Base-by-base conservation (phyloP, 2,329 filamentous ascomycete genomes). In the Sporothrix sp. region DNA sequence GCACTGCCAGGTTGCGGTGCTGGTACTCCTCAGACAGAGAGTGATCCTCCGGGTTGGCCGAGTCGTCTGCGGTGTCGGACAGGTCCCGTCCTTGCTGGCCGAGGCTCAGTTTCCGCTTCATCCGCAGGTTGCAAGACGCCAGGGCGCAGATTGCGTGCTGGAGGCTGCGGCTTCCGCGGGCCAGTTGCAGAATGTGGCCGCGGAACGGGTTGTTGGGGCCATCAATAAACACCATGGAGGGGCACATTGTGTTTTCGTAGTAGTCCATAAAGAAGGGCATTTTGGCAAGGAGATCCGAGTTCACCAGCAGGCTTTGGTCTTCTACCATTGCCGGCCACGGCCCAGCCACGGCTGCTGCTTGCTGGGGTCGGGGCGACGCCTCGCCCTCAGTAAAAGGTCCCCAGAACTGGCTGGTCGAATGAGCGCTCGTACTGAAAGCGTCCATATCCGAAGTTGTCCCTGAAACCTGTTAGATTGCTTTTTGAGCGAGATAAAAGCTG, bases 201-300 rank as follows among this genome's bases (percentile, higher is more conserved):
- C 89, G 78, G 64, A 91, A 96, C 1, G 91, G 91, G 64, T 95
- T 96, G 55, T 75, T 76, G 1, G 86, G 84, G 10, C 83, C 83
- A 63, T 97, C 91, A 64, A 95, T 89, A 58, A 89, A 87, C 46
- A 96, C 89, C 67, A 96, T 86, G 53, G 88, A 87, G 5, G 87
- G 87, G 58, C 89, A 93, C 70, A 97, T 90, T 62, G 87, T 86
- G 65, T 88, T 89, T 62, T 90, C 84, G 67, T 95, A 96, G 67
- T 95, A 95, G 63, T 94, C 85, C 71, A 96, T 84, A 62, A 95
- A 84, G 67, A 85, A 94, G 57, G 85, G 84, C 71, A 95, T 84
- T 62, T 88, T 85, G 52, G 84, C 80, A 54, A 87, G 81, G 60
- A 87, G 70, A 65, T 84, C 70, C 63, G 77, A 63, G 74, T 72